These are phyloP conservation scores for Suhomyces kilbournensis DNA, from an alignment of 805 yeast species.

Conservation along the genomic window DNA sequence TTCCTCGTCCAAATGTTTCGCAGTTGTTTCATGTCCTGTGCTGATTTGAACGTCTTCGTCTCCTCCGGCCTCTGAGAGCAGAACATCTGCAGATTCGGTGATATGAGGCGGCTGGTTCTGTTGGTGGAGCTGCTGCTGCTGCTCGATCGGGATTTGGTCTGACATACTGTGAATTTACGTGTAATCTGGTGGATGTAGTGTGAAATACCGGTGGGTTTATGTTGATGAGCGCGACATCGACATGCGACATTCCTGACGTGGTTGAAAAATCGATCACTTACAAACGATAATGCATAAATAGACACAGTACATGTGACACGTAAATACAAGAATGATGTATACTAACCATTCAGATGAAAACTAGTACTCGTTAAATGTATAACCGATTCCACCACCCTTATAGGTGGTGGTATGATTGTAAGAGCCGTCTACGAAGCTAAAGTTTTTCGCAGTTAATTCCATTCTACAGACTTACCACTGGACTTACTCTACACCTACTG, in stretches of 20 bases:
- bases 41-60: conserved; percentile 2
- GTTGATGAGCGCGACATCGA: not conserved
- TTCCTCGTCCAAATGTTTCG: conserved; percentile 10
- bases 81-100: not conserved
- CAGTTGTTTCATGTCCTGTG: not conserved
- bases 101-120: not conserved
- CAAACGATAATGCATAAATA: not conserved
- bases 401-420: too few relatives aligned
- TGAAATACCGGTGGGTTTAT: not conserved
- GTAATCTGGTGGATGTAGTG: not conserved
- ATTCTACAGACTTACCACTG: too few relatives aligned
- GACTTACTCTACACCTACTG: too few relatives aligned
- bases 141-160: conserved; percentile 27
- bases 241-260: not conserved
- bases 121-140: conserved; percentile 11
- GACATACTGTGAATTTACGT: conserved; percentile 20
- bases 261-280: not conserved
- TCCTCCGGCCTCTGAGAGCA: conserved; percentile 1
- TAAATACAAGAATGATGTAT: too few relatives aligned
- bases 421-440: too few relatives aligned
- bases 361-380: too few relatives aligned
- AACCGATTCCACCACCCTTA: too few relatives aligned
- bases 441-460: too few relatives aligned
- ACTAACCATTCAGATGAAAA: too few relatives aligned
- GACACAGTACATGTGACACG: not conserved